These are phyloP conservation scores for Melanogaster broomeanus DNA, from an alignment of 768 basidiomycete genomes.

Conservation along the genomic window DNA sequence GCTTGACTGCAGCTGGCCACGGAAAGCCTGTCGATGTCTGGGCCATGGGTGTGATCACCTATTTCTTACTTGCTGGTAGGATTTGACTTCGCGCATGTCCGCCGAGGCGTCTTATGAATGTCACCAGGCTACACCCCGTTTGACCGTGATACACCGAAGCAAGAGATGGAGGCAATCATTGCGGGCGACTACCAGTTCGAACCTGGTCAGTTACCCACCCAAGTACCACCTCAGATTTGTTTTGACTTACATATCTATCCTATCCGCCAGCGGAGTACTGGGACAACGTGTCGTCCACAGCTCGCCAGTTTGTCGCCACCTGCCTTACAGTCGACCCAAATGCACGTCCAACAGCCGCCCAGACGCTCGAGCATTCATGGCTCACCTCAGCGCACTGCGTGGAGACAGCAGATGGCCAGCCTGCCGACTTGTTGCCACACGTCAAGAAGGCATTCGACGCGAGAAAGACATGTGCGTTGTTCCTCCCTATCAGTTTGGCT, in stretches of 20 bases:
- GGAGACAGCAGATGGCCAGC: constrained; percentile 51
- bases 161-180: constrained; percentile 96
- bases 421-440: constrained; percentile 81
- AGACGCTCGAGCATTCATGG: constrained; percentile 69
- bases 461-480: constrained; percentile 72
- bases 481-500: not conserved
- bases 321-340: constrained; percentile 87
- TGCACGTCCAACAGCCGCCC: constrained; percentile 74
- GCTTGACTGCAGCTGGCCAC: constrained; percentile 68
- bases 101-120: not conserved
- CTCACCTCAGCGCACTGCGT: constrained; percentile 78
- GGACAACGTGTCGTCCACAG: constrained; percentile 80
- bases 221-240: not conserved
- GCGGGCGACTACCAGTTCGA: constrained; percentile 91
- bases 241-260: not conserved
- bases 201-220: constrained; percentile 43
- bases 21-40: constrained; percentile 93
- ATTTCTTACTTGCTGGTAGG: constrained; percentile 82
- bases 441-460: constrained; percentile 92
- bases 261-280: constrained; percentile 70
- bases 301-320: constrained; percentile 75
- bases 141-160: constrained; percentile 83
- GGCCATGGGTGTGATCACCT: constrained; percentile 99
- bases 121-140: constrained; percentile 89
- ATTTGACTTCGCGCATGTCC: not conserved